A percentile compares a stretch with the other conserved stretches of the same genome.
These are phyloP conservation scores for Debaryomyces tyrocola DNA, from an alignment of 805 yeast genomes.

Conservation along the genomic window DNA sequence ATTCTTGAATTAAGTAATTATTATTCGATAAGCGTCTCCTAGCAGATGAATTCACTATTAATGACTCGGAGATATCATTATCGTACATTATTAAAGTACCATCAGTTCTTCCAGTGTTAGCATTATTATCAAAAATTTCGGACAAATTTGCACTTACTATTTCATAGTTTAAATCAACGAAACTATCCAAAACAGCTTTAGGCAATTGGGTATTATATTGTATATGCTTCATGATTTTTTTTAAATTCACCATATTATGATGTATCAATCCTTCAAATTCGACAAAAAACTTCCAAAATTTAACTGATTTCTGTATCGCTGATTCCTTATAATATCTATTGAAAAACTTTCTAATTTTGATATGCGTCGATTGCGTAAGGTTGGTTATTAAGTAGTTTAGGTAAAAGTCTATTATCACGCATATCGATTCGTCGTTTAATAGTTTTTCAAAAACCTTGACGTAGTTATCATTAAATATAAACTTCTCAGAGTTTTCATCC, in stretches of 20 bases:
- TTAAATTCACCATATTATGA: conserved; percentile 45
- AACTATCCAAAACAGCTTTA: conserved; percentile 42
- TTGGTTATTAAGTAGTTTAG: conserved; percentile 28
- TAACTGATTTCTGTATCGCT: conserved; percentile 37
- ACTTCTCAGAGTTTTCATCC: conserved; percentile 3
- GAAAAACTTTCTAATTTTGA: conserved; percentile 25
- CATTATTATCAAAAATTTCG: conserved; percentile 4
- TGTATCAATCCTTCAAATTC: conserved; percentile 48
- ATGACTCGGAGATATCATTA: conserved; percentile 25
- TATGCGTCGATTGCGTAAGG: conserved; percentile 18
- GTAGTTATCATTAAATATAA: conserved; percentile 11
- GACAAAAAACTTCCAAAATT: conserved; percentile 60
- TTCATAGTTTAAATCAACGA: conserved; percentile 19
- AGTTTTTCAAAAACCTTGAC: conserved; percentile 23
- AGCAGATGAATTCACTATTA: conserved; percentile 25
- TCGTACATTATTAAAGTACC: conserved; percentile 14
- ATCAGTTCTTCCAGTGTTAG: conserved; percentile 7
- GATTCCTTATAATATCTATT: conserved; percentile 25
- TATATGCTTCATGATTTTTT: conserved; percentile 45
- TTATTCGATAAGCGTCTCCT: conserved; percentile 19
- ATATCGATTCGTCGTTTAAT: conserved; percentile 42
- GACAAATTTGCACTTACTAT: conserved; percentile 15
- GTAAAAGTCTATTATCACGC: conserved; percentile 34
- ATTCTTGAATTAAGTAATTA: conserved; percentile 16
- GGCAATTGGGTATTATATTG: conserved; percentile 50